Conservation (phyloP, 768 basidiomycete species). For the Mrakia gelida region DNA sequence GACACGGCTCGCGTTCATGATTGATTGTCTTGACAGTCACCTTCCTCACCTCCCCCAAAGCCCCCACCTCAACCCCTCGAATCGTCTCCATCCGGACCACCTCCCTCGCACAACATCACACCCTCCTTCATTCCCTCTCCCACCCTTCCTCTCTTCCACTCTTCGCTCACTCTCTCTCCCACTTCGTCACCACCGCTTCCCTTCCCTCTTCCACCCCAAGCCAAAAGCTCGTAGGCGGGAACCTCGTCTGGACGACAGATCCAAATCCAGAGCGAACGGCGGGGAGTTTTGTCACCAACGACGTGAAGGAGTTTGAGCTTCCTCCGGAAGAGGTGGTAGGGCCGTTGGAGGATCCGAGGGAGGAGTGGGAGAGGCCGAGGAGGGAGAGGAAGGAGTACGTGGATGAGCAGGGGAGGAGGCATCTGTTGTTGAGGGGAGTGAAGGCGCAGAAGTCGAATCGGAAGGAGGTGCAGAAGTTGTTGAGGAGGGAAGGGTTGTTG, state of each 20-base stretch:
- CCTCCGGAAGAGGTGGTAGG: too few relatives aligned
- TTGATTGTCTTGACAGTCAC: background rate
- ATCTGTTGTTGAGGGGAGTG: background rate
- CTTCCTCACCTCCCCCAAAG: background rate
- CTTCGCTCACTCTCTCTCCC: slow-evolving; percentile 8
- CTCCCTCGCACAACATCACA: slow-evolving; percentile 11
- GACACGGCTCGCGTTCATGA: too few relatives aligned
- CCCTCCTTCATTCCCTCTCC: background rate
- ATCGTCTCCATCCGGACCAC: slow-evolving; percentile 6
- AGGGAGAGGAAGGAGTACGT: background rate
- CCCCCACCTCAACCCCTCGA: background rate
- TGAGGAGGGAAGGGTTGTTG: background rate
- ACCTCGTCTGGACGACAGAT: slow-evolving; percentile 1
- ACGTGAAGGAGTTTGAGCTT: background rate
- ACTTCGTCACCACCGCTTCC: background rate
- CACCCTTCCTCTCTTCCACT: background rate
- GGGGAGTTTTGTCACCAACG: background rate
- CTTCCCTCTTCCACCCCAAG: background rate
- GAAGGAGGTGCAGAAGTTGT: background rate
- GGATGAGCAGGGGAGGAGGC: background rate
- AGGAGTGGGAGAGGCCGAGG: background rate
- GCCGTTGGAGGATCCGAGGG: background rate
- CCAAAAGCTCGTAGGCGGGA: background rate
- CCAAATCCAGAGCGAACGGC: background rate
- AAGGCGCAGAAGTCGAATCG: background rate